These are phyloP conservation scores for Ceratobasidium papillatum DNA, from an alignment of 1,284 basidiomycete genomes.

Conservation along the genomic window DNA sequence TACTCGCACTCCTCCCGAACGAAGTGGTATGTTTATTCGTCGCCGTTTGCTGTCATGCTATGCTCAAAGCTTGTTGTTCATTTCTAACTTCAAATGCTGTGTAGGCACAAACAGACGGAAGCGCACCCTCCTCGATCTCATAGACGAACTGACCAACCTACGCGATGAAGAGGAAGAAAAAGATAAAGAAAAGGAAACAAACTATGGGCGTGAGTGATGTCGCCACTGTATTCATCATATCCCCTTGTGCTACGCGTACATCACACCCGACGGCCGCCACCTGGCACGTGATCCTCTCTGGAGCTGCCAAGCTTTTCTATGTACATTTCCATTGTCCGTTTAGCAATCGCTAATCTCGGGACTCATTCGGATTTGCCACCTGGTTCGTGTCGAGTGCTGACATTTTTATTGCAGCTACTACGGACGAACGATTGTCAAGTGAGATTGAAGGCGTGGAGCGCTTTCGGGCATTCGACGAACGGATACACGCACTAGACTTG, in stretches of 20 bases:
- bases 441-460: slow-evolving; percentile 22
- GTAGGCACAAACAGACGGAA: slow-evolving; percentile 55
- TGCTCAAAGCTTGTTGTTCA: not conserved
- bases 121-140: slow-evolving; percentile 69
- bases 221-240: not conserved
- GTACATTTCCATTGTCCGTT: not conserved
- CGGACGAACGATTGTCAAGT: not conserved
- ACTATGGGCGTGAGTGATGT: slow-evolving; percentile 18
- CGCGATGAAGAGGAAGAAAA: slow-evolving; percentile 56
- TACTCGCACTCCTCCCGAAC: slow-evolving; percentile 19
- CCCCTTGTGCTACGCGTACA: slow-evolving; percentile 13
- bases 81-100: not conserved
- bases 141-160: slow-evolving; percentile 62
- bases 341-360: not conserved
- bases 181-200: slow-evolving; percentile 45
- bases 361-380: not conserved
- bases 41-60: not conserved
- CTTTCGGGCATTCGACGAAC: slow-evolving; percentile 22
- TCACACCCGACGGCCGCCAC: not conserved
- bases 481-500: slow-evolving; percentile 26
- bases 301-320: slow-evolving; percentile 14
- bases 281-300: slow-evolving; percentile 10
- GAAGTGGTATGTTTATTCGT: not conserved
- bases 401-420: not conserved
- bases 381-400: not conserved